A percentile compares a stretch with the other conserved stretches of the same genome.
Evolutionary conservation across 148 eudicot species (phyloP).

Genomic region (Fallopia convolvulus): DNA sequence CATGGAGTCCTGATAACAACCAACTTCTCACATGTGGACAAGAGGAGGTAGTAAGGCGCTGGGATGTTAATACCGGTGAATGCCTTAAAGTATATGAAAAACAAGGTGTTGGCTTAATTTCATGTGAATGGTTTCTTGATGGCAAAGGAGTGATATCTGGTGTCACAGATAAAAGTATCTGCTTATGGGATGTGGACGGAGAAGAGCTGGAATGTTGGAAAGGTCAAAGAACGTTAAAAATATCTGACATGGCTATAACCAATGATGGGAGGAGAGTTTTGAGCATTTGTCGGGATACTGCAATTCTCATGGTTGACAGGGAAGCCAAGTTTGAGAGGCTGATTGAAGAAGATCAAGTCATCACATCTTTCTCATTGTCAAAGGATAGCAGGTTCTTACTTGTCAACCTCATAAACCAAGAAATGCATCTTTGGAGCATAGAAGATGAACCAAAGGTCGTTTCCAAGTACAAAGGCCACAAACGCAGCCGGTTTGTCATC

Average conservation of each 20-base stretch:
- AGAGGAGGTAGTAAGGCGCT: conserved; percentile 61
- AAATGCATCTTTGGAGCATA: conserved; percentile 82
- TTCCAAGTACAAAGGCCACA: conserved; percentile 72
- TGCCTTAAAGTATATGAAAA: conserved; percentile 66
- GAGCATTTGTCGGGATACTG: conserved; percentile 31
- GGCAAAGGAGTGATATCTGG: conserved; percentile 54
- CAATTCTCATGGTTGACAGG: conserved; percentile 17
- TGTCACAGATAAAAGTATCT: conserved; percentile 57
- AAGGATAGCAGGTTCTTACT: conserved; percentile 61
- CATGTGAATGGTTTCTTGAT: conserved; percentile 82
- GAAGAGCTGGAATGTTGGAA: conserved; percentile 68
- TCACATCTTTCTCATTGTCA: conserved; percentile 71
- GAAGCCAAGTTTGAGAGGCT: conserved; percentile 32
- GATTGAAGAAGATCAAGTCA: conserved; percentile 60
- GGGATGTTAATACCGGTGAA: conserved; percentile 67
- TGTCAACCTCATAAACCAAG: conserved; percentile 63
- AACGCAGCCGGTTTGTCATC: conserved; percentile 56
- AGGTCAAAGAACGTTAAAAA: conserved; percentile 41
- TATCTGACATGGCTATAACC: conserved; percentile 46
- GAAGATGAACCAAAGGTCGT: conserved; percentile 43
- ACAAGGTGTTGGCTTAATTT: conserved; percentile 40
- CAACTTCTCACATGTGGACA: conserved; percentile 74
- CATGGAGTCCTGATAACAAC: conserved; percentile 74
- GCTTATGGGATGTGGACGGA: conserved; percentile 70
- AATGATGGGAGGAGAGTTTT: conserved; percentile 39